Conservation (phyloP, 768 basidiomycete species). For the Hydnum rufescens region DNA sequence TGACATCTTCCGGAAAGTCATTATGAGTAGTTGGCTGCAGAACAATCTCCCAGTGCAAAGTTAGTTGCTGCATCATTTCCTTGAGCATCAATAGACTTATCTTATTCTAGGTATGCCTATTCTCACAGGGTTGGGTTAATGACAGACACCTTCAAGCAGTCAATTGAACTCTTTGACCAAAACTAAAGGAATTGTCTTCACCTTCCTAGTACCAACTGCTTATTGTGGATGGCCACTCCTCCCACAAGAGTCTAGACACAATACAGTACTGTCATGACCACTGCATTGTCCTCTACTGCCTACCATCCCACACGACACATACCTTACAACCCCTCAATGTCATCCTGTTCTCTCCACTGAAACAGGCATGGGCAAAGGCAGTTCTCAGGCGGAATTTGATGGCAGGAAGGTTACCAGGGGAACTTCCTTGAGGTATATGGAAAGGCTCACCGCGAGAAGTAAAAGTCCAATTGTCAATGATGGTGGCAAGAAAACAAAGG, state of each 20-base stretch:
- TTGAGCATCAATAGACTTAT: not conserved
- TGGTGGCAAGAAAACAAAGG: too few species aligned
- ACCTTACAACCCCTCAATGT: slow-evolving; percentile 28
- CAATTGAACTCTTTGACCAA: slow-evolving; percentile 12
- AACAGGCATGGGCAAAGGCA: slow-evolving; percentile 13
- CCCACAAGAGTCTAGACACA: not conserved
- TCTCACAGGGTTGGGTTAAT: slow-evolving; percentile 20
- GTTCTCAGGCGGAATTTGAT: slow-evolving; percentile 9
- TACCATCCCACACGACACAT: slow-evolving; percentile 8
- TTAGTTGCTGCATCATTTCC: too few species aligned
- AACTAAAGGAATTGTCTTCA: not conserved
- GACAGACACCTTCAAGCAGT: slow-evolving; percentile 13
- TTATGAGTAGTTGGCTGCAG: slow-evolving; percentile 1
- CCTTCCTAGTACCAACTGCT: not conserved
- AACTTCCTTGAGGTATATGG: slow-evolving; percentile 17
- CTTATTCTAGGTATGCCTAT: slow-evolving; percentile 11
- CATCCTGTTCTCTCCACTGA: slow-evolving; percentile 25
- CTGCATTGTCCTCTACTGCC: not conserved
- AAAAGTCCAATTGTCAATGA: too few species aligned
- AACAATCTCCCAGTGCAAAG: slow-evolving; percentile 10
- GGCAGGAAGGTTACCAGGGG: slow-evolving; percentile 11
- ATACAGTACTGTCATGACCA: not conserved
- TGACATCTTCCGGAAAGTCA: slow-evolving; percentile 10
- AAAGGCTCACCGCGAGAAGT: slow-evolving; percentile 13
- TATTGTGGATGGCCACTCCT: not conserved